Evolutionary conservation across 768 basidiomycete species (phyloP).

Genomic region (Chalciporus sphaerocephalus): DNA sequence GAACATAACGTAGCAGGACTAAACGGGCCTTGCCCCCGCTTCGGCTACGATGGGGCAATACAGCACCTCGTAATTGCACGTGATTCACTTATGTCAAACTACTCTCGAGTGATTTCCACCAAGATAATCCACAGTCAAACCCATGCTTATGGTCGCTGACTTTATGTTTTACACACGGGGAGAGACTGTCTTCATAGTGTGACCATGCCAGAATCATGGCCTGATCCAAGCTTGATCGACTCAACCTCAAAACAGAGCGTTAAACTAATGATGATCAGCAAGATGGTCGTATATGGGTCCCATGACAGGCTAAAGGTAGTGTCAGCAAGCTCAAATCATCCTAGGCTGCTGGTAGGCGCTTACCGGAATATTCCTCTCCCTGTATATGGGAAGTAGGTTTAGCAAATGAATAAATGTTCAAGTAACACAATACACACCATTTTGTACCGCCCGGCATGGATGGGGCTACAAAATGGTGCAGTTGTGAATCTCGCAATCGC

Average conservation of each 20-base stretch:
- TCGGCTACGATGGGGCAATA: constrained; percentile 9
- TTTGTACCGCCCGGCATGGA: constrained; percentile 89
- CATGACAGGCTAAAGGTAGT: constrained; percentile 47
- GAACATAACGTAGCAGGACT: neutral
- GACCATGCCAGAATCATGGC: neutral
- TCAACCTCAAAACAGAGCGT: neutral
- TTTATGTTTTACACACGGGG: neutral
- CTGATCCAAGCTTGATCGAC: neutral
- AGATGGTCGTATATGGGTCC: constrained; percentile 64
- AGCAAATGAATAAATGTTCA: neutral
- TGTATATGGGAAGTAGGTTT: constrained; percentile 21
- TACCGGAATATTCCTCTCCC: constrained; percentile 84
- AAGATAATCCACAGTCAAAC: neutral
- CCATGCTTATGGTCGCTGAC: neutral
- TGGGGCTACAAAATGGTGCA: constrained; percentile 49
- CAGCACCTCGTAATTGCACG: constrained; percentile 15
- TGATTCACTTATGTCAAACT: constrained; percentile 9
- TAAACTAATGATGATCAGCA: constrained; percentile 30
- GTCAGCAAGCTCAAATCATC: constrained; percentile 7
- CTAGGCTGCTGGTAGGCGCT: constrained; percentile 24
- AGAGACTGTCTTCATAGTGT: too few species aligned
- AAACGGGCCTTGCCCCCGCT: neutral
- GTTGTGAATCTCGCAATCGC: constrained; percentile 3
- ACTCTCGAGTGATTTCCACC: neutral
- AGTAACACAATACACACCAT: constrained; percentile 56